A percentile compares a stretch with the other conserved stretches of the same genome.
Evolutionary conservation across 1,284 basidiomycete genomes (phyloP).

Genomic region (Ganoderma leucocontextum): DNA sequence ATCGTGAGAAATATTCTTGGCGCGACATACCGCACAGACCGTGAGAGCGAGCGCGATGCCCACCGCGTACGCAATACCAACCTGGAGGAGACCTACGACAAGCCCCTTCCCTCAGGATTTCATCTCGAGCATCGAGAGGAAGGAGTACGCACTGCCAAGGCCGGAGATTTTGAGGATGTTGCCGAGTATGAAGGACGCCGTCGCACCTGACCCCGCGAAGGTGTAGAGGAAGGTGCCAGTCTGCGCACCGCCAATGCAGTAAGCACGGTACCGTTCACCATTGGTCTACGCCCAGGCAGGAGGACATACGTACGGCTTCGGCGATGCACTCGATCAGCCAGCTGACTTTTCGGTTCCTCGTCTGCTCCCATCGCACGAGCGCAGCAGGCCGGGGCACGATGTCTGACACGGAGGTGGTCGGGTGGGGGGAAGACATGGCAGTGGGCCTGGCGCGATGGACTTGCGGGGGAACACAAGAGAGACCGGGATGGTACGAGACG

Average conservation of each 20-base stretch:
- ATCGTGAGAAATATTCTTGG: not conserved
- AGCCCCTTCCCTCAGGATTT: not conserved
- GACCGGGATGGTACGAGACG: not conserved
- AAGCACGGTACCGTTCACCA: not conserved
- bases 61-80: conserved; percentile 69
- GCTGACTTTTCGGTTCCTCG: conserved; percentile 57
- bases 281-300: not conserved
- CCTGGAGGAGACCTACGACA: conserved; percentile 60
- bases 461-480: not conserved
- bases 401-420: conserved; percentile 33
- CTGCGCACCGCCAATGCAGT: conserved; percentile 25
- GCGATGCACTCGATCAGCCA: conserved; percentile 66
- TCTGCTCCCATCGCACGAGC: conserved; percentile 60
- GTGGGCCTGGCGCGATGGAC: conserved; percentile 1
- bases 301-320: conserved; percentile 55
- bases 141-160: conserved; percentile 58
- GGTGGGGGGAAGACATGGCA: conserved; percentile 4
- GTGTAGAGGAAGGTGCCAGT: conserved; percentile 59
- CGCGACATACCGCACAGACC: conserved; percentile 30
- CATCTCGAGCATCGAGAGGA: conserved; percentile 1
- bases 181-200: conserved; percentile 62
- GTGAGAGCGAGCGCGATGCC: conserved; percentile 69
- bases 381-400: conserved; percentile 45
- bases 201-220: conserved; percentile 68
- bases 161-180: conserved; percentile 50